Evolutionary conservation across 1,284 basidiomycete genomes (phyloP).

Genomic region (Cutaneotrichosporon cutaneum): DNA sequence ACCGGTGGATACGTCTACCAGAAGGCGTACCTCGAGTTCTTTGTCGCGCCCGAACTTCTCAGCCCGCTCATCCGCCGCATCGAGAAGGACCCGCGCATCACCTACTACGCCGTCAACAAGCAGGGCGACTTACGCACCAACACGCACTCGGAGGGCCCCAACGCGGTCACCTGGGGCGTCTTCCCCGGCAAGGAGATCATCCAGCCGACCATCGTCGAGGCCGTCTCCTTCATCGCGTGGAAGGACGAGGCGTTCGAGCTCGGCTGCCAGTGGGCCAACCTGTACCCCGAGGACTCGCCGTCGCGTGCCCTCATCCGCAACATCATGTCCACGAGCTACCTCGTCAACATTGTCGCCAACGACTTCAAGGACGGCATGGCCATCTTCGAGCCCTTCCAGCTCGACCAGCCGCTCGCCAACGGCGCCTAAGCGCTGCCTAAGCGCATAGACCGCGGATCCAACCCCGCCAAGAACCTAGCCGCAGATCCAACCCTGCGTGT

Average conservation of each 20-base stretch:
- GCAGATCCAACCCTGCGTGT: slow-evolving; percentile 5
- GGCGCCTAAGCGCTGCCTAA: neutral
- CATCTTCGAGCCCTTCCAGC: slow-evolving; percentile 81
- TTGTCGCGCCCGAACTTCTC: slow-evolving; percentile 73
- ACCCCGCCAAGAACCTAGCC: neutral
- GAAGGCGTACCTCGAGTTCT: slow-evolving; percentile 99
- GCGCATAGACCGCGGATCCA: slow-evolving; percentile 1
- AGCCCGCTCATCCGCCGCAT: slow-evolving; percentile 76
- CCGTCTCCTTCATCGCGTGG: slow-evolving; percentile 57
- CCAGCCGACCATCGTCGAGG: slow-evolving; percentile 97
- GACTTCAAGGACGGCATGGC: slow-evolving; percentile 81
- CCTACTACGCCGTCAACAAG: slow-evolving; percentile 76
- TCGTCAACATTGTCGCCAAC: slow-evolving; percentile 98
- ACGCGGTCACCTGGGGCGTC: slow-evolving; percentile 99
- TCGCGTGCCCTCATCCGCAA: slow-evolving; percentile 73
- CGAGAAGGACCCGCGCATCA: slow-evolving; percentile 84
- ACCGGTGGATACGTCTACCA: slow-evolving; percentile 89
- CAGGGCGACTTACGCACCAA: slow-evolving; percentile 93
- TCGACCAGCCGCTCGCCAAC: slow-evolving; percentile 32
- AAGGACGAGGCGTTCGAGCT: slow-evolving; percentile 94
- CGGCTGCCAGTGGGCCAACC: slow-evolving; percentile 85
- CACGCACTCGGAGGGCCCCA: slow-evolving; percentile 90
- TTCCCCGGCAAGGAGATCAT: slow-evolving; percentile 98
- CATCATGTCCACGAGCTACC: slow-evolving; percentile 77
- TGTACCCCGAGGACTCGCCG: slow-evolving; percentile 77